Conservation (phyloP, 2,329 filamentous ascomycete genomes). For the Pestalotiopsis sp. region DNA sequence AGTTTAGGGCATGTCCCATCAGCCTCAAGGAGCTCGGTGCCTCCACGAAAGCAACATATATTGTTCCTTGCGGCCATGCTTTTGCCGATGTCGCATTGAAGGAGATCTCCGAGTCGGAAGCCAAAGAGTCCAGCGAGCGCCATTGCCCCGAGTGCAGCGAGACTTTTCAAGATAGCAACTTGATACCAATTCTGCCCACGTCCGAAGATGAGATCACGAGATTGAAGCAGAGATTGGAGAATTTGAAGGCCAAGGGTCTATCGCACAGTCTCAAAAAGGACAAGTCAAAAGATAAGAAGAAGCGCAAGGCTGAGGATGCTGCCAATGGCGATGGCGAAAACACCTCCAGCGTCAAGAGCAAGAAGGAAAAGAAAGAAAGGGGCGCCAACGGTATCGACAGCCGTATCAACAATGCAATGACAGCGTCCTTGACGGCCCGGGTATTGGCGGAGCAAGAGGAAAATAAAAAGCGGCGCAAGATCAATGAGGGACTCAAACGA, state of each 20-base stretch:
- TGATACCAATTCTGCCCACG: constrained; percentile 80
- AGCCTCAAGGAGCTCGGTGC: constrained; percentile 86
- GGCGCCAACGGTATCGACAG: constrained; percentile 39
- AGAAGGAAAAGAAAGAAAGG: constrained; percentile 51
- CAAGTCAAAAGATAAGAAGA: constrained; percentile 66
- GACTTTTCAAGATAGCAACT: constrained; percentile 70
- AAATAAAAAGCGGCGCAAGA: constrained; percentile 75
- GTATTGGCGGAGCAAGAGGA: constrained; percentile 87
- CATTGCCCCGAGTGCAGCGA: constrained; percentile 74
- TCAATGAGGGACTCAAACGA: constrained; percentile 47
- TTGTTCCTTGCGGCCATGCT: constrained; percentile 94
- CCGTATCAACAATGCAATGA: constrained; percentile 86
- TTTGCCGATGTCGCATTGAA: constrained; percentile 87
- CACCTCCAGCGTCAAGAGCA: constrained; percentile 32
- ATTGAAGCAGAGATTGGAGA: constrained; percentile 56
- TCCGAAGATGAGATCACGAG: constrained; percentile 70
- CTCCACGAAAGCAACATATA: constrained; percentile 77
- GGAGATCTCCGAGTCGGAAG: constrained; percentile 57
- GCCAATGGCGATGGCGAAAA: constrained; percentile 13
- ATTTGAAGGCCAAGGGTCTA: constrained; percentile 51
- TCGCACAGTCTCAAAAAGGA: constrained; percentile 90
- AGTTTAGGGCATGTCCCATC: constrained; percentile 81
- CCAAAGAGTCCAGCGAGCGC: constrained; percentile 37
- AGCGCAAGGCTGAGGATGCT: constrained; percentile 46
- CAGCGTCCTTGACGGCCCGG: constrained; percentile 81